Evolutionary conservation across 2,329 filamentous ascomycete genomes (phyloP).

Genomic region (Fusarium papillatum): DNA sequence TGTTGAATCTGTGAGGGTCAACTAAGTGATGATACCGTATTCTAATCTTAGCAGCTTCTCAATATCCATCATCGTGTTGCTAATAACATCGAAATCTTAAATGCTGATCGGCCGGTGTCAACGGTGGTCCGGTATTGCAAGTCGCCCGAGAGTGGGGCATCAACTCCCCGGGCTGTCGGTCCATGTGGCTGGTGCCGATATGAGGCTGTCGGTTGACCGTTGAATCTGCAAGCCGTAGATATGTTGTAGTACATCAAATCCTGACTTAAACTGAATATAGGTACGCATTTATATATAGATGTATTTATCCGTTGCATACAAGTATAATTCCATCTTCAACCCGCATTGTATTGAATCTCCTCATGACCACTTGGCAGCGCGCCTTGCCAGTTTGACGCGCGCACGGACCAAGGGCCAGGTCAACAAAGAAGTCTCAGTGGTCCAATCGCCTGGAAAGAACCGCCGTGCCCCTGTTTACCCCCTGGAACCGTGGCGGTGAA

Average conservation of each 20-base stretch:
- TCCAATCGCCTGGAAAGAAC: slow-evolving; percentile 37
- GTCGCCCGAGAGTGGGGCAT: slow-evolving; percentile 20
- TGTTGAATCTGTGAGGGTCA: not conserved
- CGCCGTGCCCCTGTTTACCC: slow-evolving; percentile 43
- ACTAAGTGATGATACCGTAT: not conserved
- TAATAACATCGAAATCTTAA: not conserved
- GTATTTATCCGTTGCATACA: not conserved
- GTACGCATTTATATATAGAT: not conserved
- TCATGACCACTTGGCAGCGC: slow-evolving; percentile 31
- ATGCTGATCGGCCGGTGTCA: slow-evolving; percentile 34
- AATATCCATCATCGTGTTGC: not conserved
- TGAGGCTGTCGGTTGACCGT: not conserved
- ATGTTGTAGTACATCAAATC: not conserved
- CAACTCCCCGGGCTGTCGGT: slow-evolving; percentile 26
- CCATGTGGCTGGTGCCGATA: slow-evolving; percentile 31
- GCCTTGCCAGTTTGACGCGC: slow-evolving; percentile 45
- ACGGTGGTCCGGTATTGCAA: slow-evolving; percentile 30
- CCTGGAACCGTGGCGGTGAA: slow-evolving; percentile 52
- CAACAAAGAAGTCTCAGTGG: slow-evolving; percentile 49
- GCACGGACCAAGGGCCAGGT: slow-evolving; percentile 44
- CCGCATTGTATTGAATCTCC: not conserved
- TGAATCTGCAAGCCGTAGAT: not conserved
- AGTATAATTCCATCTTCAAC: not conserved
- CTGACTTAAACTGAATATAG: not conserved
- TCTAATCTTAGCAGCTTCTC: not conserved